phyloP scores from a whole-genome alignment of 2,329 filamentous ascomycete species.

The Alternaria conjuncta region DNA sequence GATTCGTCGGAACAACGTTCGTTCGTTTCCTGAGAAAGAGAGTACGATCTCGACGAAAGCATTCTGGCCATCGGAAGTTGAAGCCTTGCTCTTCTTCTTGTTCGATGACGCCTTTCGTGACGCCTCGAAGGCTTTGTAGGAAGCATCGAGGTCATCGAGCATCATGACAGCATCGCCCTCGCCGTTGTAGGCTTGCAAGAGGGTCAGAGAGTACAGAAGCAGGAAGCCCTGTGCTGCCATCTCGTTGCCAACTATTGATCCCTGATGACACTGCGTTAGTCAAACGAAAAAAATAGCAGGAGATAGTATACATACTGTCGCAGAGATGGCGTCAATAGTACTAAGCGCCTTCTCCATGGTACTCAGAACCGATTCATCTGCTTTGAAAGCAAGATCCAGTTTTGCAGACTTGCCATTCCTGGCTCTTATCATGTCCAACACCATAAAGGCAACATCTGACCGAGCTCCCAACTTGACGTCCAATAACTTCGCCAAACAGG shows the following conservation, averaged over 20 bases:
- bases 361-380: constrained; percentile 53
- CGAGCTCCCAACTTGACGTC: constrained; percentile 26
- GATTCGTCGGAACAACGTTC: constrained; percentile 82
- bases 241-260: constrained; percentile 35
- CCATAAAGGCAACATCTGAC: constrained; percentile 36
- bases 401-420: constrained; percentile 39
- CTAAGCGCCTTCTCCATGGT: constrained; percentile 43
- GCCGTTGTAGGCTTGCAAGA: constrained; percentile 89
- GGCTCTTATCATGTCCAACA: constrained; percentile 37
- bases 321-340: constrained; percentile 36
- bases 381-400: constrained; percentile 56
- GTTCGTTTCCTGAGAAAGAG: constrained; percentile 87
- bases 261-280: constrained; percentile 24
- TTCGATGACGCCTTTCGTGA: constrained; percentile 70
- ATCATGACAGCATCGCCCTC: constrained; percentile 85
- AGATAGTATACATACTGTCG: constrained; percentile 22
- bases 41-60: constrained; percentile 82
- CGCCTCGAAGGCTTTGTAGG: constrained; percentile 59
- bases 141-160: constrained; percentile 79
- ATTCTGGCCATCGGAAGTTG: constrained; percentile 31
- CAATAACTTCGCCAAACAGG: constrained; percentile 61
- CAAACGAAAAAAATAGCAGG: neutral
- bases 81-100: constrained; percentile 47
- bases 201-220: constrained; percentile 80
- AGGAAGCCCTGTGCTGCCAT: constrained; percentile 69